Percentiles rank a stretch among this genome's conserved stretches.
These are phyloP conservation scores for Acacia crassicarpa DNA, from an alignment of 306 rosid genomes.

Conservation along the genomic window DNA sequence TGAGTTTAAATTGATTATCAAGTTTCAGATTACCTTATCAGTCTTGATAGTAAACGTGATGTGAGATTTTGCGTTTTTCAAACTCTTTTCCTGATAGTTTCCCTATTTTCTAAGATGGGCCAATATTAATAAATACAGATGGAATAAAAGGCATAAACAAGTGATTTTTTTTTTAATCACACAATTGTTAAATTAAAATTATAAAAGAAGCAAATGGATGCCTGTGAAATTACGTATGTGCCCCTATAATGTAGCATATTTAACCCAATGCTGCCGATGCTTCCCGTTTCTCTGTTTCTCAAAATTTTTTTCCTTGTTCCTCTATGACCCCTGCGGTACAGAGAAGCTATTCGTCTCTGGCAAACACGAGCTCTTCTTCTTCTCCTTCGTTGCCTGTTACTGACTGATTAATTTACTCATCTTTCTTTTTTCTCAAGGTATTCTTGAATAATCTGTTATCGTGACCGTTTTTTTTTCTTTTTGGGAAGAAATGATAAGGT, in stretches of 20 bases:
- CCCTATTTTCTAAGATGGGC: neutral
- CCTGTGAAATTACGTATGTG: constrained; percentile 12
- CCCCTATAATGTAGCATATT: constrained; percentile 35
- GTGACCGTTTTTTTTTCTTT: neutral
- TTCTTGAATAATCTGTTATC: neutral
- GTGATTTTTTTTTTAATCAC: neutral
- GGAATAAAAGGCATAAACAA: neutral
- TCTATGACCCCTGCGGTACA: neutral
- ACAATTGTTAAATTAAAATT: neutral
- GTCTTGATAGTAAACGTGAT: too few relatives aligned
- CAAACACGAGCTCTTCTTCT: constrained; percentile 23
- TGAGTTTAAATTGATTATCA: too few relatives aligned
- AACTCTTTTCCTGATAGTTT: too few relatives aligned
- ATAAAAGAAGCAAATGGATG: constrained; percentile 1
- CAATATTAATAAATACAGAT: neutral
- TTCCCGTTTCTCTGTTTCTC: neutral
- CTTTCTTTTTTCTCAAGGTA: constrained; percentile 31
- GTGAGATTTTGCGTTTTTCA: too few relatives aligned
- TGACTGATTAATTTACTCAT: neutral
- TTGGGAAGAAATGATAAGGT: neutral
- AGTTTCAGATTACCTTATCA: too few relatives aligned
- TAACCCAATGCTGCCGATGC: neutral
- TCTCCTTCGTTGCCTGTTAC: neutral
- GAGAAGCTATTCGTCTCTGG: constrained; percentile 5
- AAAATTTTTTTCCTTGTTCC: neutral